Evolutionary conservation across 352 stramenopile genomes (phyloP).

Genomic region (Globisporangium paroecandrum): DNA sequence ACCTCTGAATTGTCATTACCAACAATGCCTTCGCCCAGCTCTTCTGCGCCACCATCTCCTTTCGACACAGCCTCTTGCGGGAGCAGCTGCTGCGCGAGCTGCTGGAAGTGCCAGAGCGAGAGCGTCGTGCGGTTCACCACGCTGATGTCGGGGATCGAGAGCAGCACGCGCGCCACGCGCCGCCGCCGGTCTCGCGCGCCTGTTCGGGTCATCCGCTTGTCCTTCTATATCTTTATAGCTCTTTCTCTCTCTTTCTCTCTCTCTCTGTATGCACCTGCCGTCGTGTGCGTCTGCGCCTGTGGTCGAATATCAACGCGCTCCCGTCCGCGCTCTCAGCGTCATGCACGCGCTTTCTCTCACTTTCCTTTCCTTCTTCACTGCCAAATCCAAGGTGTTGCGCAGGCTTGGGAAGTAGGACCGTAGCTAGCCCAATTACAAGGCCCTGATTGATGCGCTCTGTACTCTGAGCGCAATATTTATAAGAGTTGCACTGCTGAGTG

Average conservation of each 20-base stretch:
- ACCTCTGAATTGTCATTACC: conserved; percentile 17
- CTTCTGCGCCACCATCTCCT: neutral
- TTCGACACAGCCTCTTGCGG: conserved; percentile 11
- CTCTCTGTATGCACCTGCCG: neutral
- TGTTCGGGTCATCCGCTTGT: neutral
- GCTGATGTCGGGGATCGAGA: conserved; percentile 55
- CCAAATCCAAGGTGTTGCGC: neutral
- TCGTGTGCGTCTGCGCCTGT: neutral
- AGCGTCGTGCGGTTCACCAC: conserved; percentile 73
- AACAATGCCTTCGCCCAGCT: neutral
- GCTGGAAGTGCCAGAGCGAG: conserved; percentile 78
- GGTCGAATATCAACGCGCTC: neutral
- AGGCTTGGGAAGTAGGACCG: neutral
- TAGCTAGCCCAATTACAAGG: neutral
- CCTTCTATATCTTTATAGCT: neutral
- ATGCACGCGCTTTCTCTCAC: neutral
- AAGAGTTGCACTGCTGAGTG: neutral
- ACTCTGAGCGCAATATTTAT: neutral
- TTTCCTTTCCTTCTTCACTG: neutral
- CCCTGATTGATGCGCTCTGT: neutral
- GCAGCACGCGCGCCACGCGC: conserved; percentile 49
- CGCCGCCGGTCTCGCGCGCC: conserved; percentile 14
- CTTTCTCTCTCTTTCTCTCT: neutral
- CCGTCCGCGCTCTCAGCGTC: neutral
- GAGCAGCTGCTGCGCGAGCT: conserved; percentile 52